A percentile compares a stretch with the other conserved stretches of the same genome.
Conservation (phyloP, 139 green algal genomes). For the Ettlia oleoabundans region DNA sequence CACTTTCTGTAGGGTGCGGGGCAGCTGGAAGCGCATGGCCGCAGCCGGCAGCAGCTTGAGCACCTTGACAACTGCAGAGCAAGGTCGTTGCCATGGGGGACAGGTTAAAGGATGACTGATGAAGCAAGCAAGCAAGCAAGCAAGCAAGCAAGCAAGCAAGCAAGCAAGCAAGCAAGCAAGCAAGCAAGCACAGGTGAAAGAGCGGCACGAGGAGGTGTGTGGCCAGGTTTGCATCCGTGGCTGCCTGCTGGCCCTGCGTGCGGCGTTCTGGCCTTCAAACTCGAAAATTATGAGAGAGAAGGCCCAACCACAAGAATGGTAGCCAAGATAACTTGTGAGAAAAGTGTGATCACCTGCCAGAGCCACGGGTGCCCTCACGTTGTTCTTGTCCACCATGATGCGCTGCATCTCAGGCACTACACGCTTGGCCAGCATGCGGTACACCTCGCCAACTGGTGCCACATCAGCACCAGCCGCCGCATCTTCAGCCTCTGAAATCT, state of each 20-base stretch:
- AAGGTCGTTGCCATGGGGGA: background rate
- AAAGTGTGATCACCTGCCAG: constrained; percentile 69
- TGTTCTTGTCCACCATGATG: constrained; percentile 59
- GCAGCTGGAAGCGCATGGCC: constrained; percentile 69
- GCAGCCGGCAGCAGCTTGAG: constrained; percentile 76
- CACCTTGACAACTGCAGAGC: constrained; percentile 78
- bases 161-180: background rate
- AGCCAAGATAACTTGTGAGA: too few relatives aligned
- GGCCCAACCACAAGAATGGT: too few relatives aligned
- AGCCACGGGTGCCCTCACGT: constrained; percentile 74
- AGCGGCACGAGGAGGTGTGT: too few relatives aligned
- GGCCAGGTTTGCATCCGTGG: too few relatives aligned
- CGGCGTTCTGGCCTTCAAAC: too few relatives aligned
- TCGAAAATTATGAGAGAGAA: too few relatives aligned
- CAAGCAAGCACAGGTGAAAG: background rate
- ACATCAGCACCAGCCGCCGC: constrained; percentile 34
- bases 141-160: background rate
- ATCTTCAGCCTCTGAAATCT: constrained; percentile 7
- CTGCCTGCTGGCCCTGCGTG: too few relatives aligned
- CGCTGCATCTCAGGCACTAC: constrained; percentile 68
- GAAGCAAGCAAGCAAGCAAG: background rate
- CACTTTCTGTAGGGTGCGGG: constrained; percentile 71
- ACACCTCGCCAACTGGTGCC: constrained; percentile 26
- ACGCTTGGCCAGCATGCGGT: constrained; percentile 30
- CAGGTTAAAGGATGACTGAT: background rate